phyloP scores from a whole-genome alignment of 129 eudicot species.

The Flaveria bidentis region DNA sequence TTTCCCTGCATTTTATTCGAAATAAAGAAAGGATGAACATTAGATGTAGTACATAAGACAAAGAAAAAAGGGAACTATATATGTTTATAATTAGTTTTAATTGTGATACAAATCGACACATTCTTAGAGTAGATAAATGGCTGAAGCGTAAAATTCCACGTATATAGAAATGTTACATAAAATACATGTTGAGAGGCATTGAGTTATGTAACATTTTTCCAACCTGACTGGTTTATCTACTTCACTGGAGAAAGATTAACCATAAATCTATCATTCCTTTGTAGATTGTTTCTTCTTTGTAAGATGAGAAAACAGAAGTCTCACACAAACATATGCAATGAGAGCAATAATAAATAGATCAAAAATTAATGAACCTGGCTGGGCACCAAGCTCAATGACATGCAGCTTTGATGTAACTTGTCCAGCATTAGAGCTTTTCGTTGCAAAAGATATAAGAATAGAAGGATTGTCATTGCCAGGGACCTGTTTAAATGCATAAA shows the following conservation, averaged over 20 bases:
- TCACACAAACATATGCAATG: not conserved
- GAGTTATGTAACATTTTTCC: not conserved
- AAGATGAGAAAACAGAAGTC: not conserved
- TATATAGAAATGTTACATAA: not conserved
- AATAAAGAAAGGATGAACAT: not conserved
- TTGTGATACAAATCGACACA: not conserved
- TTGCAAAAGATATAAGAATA: constrained; percentile 87
- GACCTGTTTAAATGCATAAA: constrained; percentile 45
- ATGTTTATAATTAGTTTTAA: not conserved
- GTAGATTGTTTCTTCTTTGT: constrained; percentile 21
- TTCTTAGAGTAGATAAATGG: constrained; percentile 7
- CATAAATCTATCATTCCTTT: constrained; percentile 8
- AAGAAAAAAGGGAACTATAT: not conserved
- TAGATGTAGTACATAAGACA: not conserved
- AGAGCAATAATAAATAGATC: not conserved
- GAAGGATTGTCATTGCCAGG: constrained; percentile 86
- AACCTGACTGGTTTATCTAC: not conserved
- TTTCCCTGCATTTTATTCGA: constrained; percentile 52
- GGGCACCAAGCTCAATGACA: constrained; percentile 95
- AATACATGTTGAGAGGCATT: not conserved
- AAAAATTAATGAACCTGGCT: constrained; percentile 57
- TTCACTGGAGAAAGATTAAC: not conserved
- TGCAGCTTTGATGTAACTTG: constrained; percentile 81
- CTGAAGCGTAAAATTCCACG: not conserved
- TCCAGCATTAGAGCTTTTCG: constrained; percentile 88